Percentiles rank a stretch among this genome's conserved stretches.
Evolutionary conservation across 768 basidiomycete genomes (phyloP).

Genomic region (Kockovaella imperatae): DNA sequence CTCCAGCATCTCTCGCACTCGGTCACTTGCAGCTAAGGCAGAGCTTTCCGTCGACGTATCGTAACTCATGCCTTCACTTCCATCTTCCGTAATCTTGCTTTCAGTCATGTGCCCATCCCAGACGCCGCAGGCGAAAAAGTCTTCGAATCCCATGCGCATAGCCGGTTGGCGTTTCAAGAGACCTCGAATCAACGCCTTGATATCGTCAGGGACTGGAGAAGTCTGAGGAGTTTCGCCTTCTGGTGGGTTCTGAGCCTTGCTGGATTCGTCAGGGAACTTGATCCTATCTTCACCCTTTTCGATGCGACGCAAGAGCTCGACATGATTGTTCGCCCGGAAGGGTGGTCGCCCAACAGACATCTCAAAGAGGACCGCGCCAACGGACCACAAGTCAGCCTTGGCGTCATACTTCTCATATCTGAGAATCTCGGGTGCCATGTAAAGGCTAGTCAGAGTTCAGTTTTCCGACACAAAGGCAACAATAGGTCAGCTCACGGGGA

Average conservation of each 20-base stretch:
- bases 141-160: slow-evolving; percentile 80
- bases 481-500: slow-evolving; percentile 63
- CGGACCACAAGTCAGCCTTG: slow-evolving; percentile 96
- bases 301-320: slow-evolving; percentile 87
- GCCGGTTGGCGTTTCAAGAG: slow-evolving; percentile 74
- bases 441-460: slow-evolving; percentile 56
- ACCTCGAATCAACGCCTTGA: slow-evolving; percentile 79
- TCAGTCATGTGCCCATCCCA: slow-evolving; percentile 39
- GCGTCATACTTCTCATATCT: slow-evolving; percentile 97
- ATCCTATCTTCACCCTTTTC: slow-evolving; percentile 75
- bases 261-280: slow-evolving; percentile 87
- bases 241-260: slow-evolving; percentile 47
- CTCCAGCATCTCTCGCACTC: slow-evolving; percentile 11
- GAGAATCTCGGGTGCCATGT: slow-evolving; percentile 98
- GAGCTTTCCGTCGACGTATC: slow-evolving; percentile 32
- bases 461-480: not conserved
- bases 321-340: slow-evolving; percentile 90
- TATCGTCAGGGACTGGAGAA: slow-evolving; percentile 56
- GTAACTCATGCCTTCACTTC: slow-evolving; percentile 45
- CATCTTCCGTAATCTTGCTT: slow-evolving; percentile 51
- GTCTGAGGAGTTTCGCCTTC: slow-evolving; percentile 45
- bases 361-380: slow-evolving; percentile 92
- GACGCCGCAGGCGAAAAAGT: slow-evolving; percentile 78
- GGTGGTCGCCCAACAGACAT: slow-evolving; percentile 90
- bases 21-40: slow-evolving; percentile 1